Evolutionary conservation across 805 yeast species (phyloP), one percentile per base, ranked within the genome.

Genomic region (Kazachstania africana): DNA sequence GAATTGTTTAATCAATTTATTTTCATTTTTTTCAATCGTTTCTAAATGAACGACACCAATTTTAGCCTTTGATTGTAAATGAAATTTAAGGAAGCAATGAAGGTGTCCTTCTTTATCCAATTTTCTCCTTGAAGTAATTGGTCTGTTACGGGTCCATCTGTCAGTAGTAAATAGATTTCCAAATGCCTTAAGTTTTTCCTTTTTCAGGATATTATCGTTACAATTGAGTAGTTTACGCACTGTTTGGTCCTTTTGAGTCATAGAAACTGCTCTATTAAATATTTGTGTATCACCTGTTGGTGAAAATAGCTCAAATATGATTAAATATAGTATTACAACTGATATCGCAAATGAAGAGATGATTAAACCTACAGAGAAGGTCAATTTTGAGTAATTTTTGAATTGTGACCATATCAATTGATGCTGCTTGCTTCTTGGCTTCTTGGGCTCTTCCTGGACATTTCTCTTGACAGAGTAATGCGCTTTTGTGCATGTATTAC

Each of bases 211-310:
- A 2, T 59, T 48, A 28, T 55, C 57, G 12, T 61, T 45, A 39
- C 77, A 66, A 18, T 70, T 68, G 24, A 87, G 60, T 19, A 75
- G 53, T 40, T 63, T 59, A 43, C 75, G 75, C 3, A 79, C 76
- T 24, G 53, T 55, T 29, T 66, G 66, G 53, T 78, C 82, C 36
- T 76, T 63, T 49, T 87, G 88, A 24, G 84, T 70, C 44, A 81
- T 59, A 9, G 72, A 68, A 20, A 85, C 85, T 2, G 94, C 93
- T 44, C 83, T 71, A 59, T 87, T 85, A 63, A 87, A 87, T 2
- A 93, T 73, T 41, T 78, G 80, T 0, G 94, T 87, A 50, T 87
- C 95, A 16, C 94, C 94, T 1, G 93, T 78, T 8, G 96, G 95
- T 29, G 87, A 69, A 42, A 83, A 73, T 20, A 87, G 59, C 51